Percentiles rank a stretch among this genome's conserved stretches.
phyloP scores from a whole-genome alignment of 768 basidiomycete species.

The Porpolomopsis calyptriformis region DNA sequence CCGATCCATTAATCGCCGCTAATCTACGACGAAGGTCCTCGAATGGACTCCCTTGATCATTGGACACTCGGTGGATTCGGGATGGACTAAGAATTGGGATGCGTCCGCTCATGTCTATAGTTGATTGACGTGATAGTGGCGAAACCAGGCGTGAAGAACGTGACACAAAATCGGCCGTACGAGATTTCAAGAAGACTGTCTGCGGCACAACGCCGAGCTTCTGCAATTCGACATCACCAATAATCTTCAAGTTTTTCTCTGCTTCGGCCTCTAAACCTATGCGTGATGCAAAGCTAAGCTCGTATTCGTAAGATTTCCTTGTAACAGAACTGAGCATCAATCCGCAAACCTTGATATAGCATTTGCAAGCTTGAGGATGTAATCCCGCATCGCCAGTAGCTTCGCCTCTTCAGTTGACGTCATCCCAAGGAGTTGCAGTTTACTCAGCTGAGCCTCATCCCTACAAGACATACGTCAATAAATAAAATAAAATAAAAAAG shows the following conservation, averaged over 20 bases:
- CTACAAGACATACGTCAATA: slow-evolving; percentile 26
- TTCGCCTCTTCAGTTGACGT: slow-evolving; percentile 72
- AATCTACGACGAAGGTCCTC: slow-evolving; percentile 71
- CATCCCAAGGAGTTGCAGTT: slow-evolving; percentile 85
- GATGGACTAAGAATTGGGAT: slow-evolving; percentile 42
- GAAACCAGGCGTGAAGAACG: slow-evolving; percentile 31
- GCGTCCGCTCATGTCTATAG: slow-evolving; percentile 19
- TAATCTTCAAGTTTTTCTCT: slow-evolving; percentile 52
- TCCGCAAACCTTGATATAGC: slow-evolving; percentile 57
- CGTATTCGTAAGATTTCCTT: not conserved
- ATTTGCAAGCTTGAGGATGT: slow-evolving; percentile 74
- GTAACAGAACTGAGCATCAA: too few relatives aligned
- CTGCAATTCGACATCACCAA: slow-evolving; percentile 65
- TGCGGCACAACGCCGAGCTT: slow-evolving; percentile 85
- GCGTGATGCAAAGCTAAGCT: slow-evolving; percentile 58
- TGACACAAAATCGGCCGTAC: slow-evolving; percentile 29
- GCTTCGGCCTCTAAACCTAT: slow-evolving; percentile 51
- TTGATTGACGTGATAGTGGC: slow-evolving; percentile 30
- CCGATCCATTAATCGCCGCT: slow-evolving; percentile 65
- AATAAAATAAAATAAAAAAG: not conserved
- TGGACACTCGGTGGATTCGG: slow-evolving; percentile 36
- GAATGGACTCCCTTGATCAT: slow-evolving; percentile 43
- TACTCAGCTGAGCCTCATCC: slow-evolving; percentile 65
- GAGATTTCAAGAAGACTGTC: slow-evolving; percentile 76
- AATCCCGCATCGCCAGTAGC: slow-evolving; percentile 79